Base-by-base conservation (phyloP, 139 green algal species). In the Chlamydomonas applanata region DNA sequence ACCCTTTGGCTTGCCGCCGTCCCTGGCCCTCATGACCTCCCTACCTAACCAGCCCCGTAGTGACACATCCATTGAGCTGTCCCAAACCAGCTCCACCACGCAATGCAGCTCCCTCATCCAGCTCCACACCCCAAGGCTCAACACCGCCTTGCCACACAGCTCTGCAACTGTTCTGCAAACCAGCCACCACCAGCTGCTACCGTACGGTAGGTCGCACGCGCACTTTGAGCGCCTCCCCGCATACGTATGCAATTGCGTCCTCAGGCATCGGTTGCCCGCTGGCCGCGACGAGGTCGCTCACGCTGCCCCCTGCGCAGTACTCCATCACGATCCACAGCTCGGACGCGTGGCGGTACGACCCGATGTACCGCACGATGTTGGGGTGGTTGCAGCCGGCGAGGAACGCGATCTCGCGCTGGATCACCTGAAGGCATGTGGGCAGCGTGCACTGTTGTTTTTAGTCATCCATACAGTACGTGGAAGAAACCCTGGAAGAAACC, bases 261-360 rank as follows among this genome's bases (percentile, higher is more conserved):
- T 97, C 90, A 1, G 84, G 70, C 72, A 97, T 73, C 1, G 79
- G 72, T 29, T 79, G 36, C n/a, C 71, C 30, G 1, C 32, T 73
- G 17, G 74, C 79, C 0, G 63, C 30, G 72, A 99, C 89, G 16
- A 99, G 81, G 78, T 99, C 95, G 13, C 72, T 83, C 20, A 98
- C 89, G 60, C 86, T 94, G 62, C 95, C 95, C 20, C 95, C 95
- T 0, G 88, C 94, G 80, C 95, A 99, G 84, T 97, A 97, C 87
- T 99, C 95, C 95, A 99, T 99, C 62, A 92, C 89, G 52, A 99
- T 99, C 94, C 94, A 98, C 54, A 98, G 79, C 46, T 90, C 81
- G 13, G 88, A 79, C 5, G 63, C 67, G 2, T 82, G 70, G 1
- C 81, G 80, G 80, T 84, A 94, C 70, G 79, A 90, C 46, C 89